Percentiles rank a stretch among this genome's conserved stretches.
Evolutionary conservation across 352 stramenopile genomes (phyloP).

Genomic region (Globisporangium takayamanum): DNA sequence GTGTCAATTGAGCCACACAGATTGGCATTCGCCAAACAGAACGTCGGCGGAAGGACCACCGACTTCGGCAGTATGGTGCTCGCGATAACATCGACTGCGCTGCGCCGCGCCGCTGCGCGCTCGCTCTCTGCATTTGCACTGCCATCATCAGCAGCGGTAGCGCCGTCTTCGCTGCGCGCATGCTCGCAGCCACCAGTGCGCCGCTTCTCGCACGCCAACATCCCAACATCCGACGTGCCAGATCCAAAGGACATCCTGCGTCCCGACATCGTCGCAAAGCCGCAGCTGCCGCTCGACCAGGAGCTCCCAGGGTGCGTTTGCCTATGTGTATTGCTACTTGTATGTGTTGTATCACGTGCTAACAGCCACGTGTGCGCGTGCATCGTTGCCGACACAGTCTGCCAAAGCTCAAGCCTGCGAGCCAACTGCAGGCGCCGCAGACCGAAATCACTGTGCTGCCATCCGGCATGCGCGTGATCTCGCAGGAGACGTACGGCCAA

Average conservation of each 20-base stretch:
- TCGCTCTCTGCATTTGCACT: slow-evolving; percentile 7
- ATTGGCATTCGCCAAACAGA: background rate
- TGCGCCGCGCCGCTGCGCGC: slow-evolving; percentile 22
- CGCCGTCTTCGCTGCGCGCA: background rate
- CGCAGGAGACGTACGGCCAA: slow-evolving; percentile 95
- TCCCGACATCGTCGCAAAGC: slow-evolving; percentile 35
- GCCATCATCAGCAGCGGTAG: background rate
- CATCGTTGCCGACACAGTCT: slow-evolving; percentile 22
- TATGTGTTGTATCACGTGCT: background rate
- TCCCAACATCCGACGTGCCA: slow-evolving; percentile 8
- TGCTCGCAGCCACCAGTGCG: slow-evolving; percentile 17
- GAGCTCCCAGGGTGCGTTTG: slow-evolving; percentile 42
- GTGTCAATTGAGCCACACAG: background rate
- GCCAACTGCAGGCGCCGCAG: slow-evolving; percentile 77
- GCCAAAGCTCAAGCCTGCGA: slow-evolving; percentile 78
- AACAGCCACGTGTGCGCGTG: background rate
- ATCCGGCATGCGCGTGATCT: slow-evolving; percentile 94
- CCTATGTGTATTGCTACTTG: background rate
- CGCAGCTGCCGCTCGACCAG: slow-evolving; percentile 50
- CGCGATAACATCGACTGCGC: slow-evolving; percentile 16
- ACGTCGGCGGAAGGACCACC: too few species aligned
- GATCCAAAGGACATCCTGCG: slow-evolving; percentile 54
- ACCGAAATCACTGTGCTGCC: slow-evolving; percentile 91
- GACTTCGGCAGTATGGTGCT: slow-evolving; percentile 24
- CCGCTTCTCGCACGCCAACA: slow-evolving; percentile 35